Percentiles rank a stretch among this genome's conserved stretches.
Conservation (phyloP, 768 basidiomycete species). For the Auricularia sp. region DNA sequence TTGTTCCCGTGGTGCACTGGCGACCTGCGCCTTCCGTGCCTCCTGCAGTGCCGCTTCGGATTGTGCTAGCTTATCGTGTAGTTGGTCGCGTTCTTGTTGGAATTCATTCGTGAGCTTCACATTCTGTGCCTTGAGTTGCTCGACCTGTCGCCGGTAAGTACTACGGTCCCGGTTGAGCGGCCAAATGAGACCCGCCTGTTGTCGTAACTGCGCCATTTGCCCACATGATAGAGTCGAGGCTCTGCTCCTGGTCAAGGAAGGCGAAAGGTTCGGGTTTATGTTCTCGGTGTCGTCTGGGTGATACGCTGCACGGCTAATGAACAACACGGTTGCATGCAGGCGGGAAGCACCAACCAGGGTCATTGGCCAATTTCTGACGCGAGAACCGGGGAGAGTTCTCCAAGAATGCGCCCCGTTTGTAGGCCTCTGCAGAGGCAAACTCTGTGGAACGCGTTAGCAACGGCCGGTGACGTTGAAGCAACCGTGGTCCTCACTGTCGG, state of each 20-base stretch:
- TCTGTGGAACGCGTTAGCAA: not conserved
- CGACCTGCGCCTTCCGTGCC: not conserved
- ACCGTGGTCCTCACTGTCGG: slow-evolving; percentile 24
- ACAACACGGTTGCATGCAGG: not conserved
- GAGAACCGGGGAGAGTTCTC: slow-evolving; percentile 47
- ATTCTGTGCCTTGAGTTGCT: not conserved
- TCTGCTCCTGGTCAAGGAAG: not conserved
- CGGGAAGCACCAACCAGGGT: slow-evolving; percentile 28
- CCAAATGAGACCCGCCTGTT: not conserved
- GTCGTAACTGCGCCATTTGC: not conserved
- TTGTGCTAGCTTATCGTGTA: not conserved
- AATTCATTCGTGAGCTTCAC: not conserved
- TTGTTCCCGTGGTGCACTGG: not conserved
- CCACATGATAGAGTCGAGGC: not conserved
- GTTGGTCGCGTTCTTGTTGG: not conserved
- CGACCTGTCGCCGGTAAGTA: not conserved
- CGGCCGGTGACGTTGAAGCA: not conserved
- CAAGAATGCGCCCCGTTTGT: slow-evolving; percentile 50
- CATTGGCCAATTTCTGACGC: slow-evolving; percentile 32
- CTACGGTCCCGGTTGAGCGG: not conserved
- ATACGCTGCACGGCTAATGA: not conserved
- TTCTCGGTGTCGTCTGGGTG: not conserved
- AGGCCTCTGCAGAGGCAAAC: slow-evolving; percentile 24
- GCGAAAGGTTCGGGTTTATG: not conserved
- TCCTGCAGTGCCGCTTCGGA: not conserved